These are phyloP conservation scores for Thermomucor indicae-seudaticae DNA, from an alignment of 371 early-diverging fungal genomes.

Conservation along the genomic window DNA sequence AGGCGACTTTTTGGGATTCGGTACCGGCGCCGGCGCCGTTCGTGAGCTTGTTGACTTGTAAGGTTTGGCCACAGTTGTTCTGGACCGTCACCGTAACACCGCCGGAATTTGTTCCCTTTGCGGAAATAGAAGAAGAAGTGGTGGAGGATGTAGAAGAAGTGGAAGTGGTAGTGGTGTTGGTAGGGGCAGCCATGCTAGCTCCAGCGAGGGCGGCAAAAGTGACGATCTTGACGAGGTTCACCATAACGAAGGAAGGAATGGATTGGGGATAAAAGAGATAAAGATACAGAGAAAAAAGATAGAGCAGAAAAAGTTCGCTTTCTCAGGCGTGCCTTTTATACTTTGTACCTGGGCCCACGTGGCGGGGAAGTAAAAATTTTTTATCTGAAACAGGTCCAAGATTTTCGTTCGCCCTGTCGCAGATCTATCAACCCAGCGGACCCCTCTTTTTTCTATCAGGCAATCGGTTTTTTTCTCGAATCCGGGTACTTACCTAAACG, in stretches of 20 bases:
- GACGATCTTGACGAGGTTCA: conserved; percentile 16
- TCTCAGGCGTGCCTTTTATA: too few species aligned
- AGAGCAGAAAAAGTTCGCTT: too few species aligned
- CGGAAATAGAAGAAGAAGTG: neutral
- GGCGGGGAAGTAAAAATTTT: too few species aligned
- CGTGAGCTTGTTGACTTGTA: conserved; percentile 30
- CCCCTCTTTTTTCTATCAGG: too few species aligned
- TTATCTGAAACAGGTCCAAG: too few species aligned
- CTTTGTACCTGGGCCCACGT: too few species aligned
- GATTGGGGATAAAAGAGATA: neutral
- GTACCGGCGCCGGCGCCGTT: conserved; percentile 14
- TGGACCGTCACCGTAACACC: conserved; percentile 31
- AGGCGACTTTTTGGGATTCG: conserved; percentile 6
- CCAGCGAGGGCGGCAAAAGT: conserved; percentile 17
- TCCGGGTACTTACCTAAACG: too few species aligned
- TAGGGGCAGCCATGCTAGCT: conserved; percentile 21
- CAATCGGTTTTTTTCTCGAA: too few species aligned
- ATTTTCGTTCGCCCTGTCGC: too few species aligned
- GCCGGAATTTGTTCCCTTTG: neutral
- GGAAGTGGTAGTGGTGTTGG: conserved; percentile 3
- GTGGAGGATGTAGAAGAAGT: conserved; percentile 2
- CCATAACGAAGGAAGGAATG: conserved; percentile 6
- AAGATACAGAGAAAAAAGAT: too few species aligned
- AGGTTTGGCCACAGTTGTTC: conserved; percentile 24
- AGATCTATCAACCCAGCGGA: too few species aligned